phyloP scores from a whole-genome alignment of 2,329 filamentous ascomycete genomes.

The Aureobasidium sp. region DNA sequence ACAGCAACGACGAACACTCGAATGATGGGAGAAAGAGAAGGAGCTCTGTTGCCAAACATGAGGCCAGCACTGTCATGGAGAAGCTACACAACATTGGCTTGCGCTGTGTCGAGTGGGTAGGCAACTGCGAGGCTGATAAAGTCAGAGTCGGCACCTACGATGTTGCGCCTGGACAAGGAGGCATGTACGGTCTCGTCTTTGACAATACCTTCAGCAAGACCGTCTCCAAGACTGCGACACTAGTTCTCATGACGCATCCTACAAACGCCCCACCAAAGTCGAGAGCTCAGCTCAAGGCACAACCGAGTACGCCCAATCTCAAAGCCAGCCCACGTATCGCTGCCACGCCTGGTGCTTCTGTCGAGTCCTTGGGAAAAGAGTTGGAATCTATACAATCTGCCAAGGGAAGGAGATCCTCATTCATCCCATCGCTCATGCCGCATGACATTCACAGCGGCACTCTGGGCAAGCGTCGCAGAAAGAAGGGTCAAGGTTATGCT shows the following conservation, averaged over 20 bases:
- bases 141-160: conserved; percentile 92
- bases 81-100: conserved; percentile 69
- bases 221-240: conserved; percentile 93
- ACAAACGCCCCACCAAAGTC: conserved; percentile 82
- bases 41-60: conserved; percentile 47
- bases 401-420: not conserved
- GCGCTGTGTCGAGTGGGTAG: conserved; percentile 78
- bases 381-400: not conserved
- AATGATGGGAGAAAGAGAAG: conserved; percentile 53
- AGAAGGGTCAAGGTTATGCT: conserved; percentile 94
- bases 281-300: conserved; percentile 71
- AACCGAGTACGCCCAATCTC: conserved; percentile 49
- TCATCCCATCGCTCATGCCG: conserved; percentile 26
- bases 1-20: conserved; percentile 51
- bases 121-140: conserved; percentile 97
- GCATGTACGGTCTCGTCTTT: conserved; percentile 97
- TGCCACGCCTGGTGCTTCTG: conserved; percentile 31
- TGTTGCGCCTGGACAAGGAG: conserved; percentile 76
- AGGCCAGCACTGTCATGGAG: conserved; percentile 69
- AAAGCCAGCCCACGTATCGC: conserved; percentile 44
- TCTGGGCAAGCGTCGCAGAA: conserved; percentile 89
- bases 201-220: conserved; percentile 99
- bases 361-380: conserved; percentile 9
- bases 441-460: conserved; percentile 82
- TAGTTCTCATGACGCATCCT: conserved; percentile 95